phyloP scores from a whole-genome alignment of 305 asterid genomes.

The Fraxinus angustifolia region DNA sequence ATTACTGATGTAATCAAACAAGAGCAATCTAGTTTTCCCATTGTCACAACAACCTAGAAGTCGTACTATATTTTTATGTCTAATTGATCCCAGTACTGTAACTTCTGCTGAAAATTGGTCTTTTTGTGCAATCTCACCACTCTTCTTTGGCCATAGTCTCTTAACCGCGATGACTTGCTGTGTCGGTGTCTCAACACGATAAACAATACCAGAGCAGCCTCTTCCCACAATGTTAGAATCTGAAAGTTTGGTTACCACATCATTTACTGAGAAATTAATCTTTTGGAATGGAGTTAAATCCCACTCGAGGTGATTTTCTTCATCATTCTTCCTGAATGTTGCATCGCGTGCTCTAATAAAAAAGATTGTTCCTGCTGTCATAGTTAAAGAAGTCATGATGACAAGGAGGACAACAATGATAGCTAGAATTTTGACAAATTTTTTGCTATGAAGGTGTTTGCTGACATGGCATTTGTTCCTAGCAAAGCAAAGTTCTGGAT shows the following conservation, averaged over 20 bases:
- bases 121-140: conserved; percentile 45
- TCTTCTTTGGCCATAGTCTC: conserved; percentile 53
- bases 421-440: conserved; percentile 37
- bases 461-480: conserved; percentile 33
- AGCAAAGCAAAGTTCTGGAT: conserved; percentile 46
- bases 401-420: conserved; percentile 34
- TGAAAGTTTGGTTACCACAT: conserved; percentile 47
- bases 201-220: conserved; percentile 65
- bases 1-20: conserved; percentile 64
- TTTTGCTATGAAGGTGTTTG: conserved; percentile 30
- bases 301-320: conserved; percentile 51
- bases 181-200: conserved; percentile 49
- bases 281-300: conserved; percentile 62
- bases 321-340: conserved; percentile 30
- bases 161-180: conserved; percentile 59
- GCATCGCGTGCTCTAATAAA: conserved; percentile 31
- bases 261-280: conserved; percentile 60
- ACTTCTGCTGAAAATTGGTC: conserved; percentile 71
- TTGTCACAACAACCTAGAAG: conserved; percentile 68
- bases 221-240: conserved; percentile 61
- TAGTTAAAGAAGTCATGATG: conserved; percentile 29
- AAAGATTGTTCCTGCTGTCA: conserved; percentile 36
- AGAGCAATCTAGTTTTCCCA: conserved; percentile 55
- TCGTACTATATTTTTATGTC: conserved; percentile 67
- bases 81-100: conserved; percentile 49